Conservation (phyloP, 2,329 filamentous ascomycete genomes). For the Graphilbum ipis-grandicollis region DNA sequence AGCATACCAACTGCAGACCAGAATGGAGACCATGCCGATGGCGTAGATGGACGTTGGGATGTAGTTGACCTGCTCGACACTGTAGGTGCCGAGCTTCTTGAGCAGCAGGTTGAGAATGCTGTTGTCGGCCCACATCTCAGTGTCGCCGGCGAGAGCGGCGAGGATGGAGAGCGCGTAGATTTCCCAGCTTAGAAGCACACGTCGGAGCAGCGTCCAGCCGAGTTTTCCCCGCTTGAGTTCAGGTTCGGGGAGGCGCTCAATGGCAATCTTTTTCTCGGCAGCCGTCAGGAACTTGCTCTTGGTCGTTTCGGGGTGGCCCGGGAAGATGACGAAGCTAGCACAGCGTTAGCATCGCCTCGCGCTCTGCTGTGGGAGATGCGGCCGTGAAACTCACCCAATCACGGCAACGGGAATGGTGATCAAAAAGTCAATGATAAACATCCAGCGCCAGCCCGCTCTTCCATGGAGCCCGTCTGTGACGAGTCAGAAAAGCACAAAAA, state of each 20-base stretch:
- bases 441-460: constrained; percentile 19
- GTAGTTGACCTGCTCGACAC: constrained; percentile 26
- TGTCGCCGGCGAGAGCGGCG: constrained; percentile 1
- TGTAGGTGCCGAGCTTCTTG: constrained; percentile 17
- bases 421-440: constrained; percentile 21
- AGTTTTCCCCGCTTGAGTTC: not conserved
- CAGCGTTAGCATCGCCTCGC: not conserved
- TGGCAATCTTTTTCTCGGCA: not conserved
- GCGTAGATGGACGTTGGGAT: constrained; percentile 18
- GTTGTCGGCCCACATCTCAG: constrained; percentile 3
- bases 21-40: constrained; percentile 21
- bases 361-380: not conserved
- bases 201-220: not conserved
- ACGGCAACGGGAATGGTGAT: constrained; percentile 9
- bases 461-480: constrained; percentile 13
- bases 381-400: not conserved
- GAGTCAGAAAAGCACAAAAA: not conserved
- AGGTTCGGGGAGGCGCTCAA: constrained; percentile 1
- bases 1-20: constrained; percentile 32
- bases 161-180: constrained; percentile 2
- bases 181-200: constrained; percentile 2
- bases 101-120: constrained; percentile 3
- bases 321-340: constrained; percentile 8
- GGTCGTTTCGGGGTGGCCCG: constrained; percentile 3
- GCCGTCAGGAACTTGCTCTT: not conserved